Conservation (phyloP, 1,284 basidiomycete species). For the Irpex sp. region DNA sequence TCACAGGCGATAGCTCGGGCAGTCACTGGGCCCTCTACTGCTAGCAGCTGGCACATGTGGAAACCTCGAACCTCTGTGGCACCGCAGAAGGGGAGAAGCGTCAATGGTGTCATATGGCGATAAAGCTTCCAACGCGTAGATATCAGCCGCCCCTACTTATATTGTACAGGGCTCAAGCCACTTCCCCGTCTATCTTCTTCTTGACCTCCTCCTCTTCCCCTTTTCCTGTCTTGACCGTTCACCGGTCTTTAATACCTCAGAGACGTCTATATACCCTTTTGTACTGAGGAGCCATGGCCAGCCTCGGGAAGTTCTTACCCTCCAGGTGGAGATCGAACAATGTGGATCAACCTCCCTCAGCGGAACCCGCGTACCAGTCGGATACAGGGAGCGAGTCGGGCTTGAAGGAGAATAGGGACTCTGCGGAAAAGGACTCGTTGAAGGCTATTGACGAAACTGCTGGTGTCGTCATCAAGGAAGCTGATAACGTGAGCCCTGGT, state of each 20-base stretch:
- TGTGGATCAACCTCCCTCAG: background rate
- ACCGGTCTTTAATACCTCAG: no score
- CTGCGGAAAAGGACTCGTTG: constrained; percentile 1
- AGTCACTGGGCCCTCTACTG: background rate
- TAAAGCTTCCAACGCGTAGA: background rate
- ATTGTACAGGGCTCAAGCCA: background rate
- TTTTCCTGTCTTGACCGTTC: background rate
- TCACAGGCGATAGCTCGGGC: background rate
- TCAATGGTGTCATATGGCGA: constrained; percentile 10
- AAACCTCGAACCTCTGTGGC: background rate
- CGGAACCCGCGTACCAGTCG: background rate
- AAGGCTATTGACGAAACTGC: constrained; percentile 1
- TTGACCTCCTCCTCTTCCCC: background rate
- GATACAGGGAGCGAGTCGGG: background rate
- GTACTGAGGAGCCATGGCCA: background rate
- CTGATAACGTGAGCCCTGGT: constrained; percentile 26
- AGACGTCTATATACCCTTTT: background rate
- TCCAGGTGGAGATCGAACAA: background rate
- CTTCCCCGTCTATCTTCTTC: background rate
- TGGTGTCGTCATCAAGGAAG: background rate
- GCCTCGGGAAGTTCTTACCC: background rate
- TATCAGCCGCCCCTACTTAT: background rate
- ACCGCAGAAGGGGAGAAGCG: background rate
- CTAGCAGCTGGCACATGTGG: background rate
- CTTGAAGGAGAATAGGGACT: background rate